Evolutionary conservation across 2,329 filamentous ascomycete genomes (phyloP).

Genomic region (Venturia aucupariae): DNA sequence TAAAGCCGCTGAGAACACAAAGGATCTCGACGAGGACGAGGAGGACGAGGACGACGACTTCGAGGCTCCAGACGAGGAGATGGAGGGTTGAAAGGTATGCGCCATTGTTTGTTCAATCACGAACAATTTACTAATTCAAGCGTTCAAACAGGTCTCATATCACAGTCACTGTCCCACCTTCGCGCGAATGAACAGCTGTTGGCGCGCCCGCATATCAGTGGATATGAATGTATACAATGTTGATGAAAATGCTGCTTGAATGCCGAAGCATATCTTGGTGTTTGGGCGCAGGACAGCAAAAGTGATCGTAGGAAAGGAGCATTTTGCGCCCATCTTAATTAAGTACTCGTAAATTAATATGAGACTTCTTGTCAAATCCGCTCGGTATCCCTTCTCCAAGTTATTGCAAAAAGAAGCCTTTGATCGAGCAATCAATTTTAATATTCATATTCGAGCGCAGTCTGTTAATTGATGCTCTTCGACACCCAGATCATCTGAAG

Average conservation of each 20-base stretch:
- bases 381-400: too few species aligned
- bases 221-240: not conserved
- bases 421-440: too few species aligned
- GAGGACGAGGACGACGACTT: constrained; percentile 64
- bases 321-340: not conserved
- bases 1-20: constrained; percentile 74
- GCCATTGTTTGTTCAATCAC: not conserved
- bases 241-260: not conserved
- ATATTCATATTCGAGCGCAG: too few species aligned
- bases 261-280: not conserved
- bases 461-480: too few species aligned
- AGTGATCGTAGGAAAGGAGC: not conserved
- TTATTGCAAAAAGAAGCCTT: too few species aligned
- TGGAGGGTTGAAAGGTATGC: constrained; percentile 47
- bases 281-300: not conserved
- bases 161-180: not conserved
- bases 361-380: not conserved
- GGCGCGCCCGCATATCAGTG: not conserved
- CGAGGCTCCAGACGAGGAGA: constrained; percentile 57
- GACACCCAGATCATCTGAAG: too few species aligned
- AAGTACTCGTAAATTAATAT: not conserved
- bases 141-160: not conserved
- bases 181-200: not conserved
- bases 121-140: not conserved
- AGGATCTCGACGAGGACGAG: constrained; percentile 69